phyloP scores from a whole-genome alignment of 495 filamentous ascomycete genomes.

The Xylaria castorea region DNA sequence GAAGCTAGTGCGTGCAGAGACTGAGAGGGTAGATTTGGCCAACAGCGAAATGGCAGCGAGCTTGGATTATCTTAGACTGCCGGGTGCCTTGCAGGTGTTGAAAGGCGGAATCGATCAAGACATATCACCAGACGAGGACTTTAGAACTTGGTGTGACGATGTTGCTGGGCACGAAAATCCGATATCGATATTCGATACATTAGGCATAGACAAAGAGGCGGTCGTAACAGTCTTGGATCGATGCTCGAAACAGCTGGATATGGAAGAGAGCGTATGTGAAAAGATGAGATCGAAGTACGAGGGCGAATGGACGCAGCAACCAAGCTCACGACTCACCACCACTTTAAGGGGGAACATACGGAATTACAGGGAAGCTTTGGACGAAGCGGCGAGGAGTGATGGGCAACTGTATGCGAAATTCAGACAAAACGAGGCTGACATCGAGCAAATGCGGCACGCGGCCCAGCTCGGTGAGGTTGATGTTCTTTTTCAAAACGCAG shows the following conservation, averaged over 20 bases:
- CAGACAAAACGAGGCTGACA: conserved; percentile 81
- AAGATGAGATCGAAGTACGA: conserved; percentile 99
- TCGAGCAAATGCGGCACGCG: conserved; percentile 93
- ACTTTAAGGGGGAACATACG: conserved; percentile 86
- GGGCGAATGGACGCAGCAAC: conserved; percentile 95
- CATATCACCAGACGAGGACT: conserved; percentile 86
- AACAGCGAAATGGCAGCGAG: conserved; percentile 96
- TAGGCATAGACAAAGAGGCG: conserved; percentile 77
- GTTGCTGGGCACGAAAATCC: conserved; percentile 82
- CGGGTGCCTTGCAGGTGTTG: conserved; percentile 84
- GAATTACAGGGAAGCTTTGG: conserved; percentile 84
- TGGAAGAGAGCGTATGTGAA: conserved; percentile 97
- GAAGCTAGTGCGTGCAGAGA: conserved; percentile 91
- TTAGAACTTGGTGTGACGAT: conserved; percentile 90
- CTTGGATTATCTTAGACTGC: conserved; percentile 90
- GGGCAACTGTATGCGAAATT: conserved; percentile 83
- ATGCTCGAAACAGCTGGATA: conserved; percentile 85
- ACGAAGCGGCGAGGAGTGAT: conserved; percentile 89
- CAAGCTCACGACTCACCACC: conserved; percentile 84
- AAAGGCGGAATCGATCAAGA: conserved; percentile 95
- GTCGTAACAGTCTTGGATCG: conserved; percentile 74
- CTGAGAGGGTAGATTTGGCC: conserved; percentile 87
- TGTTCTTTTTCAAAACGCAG: conserved; percentile 83
- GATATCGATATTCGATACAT: conserved; percentile 72
- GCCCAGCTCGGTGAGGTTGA: conserved; percentile 89